Conservation (phyloP, 2,329 filamentous ascomycete species). For the Botryotinia calthae region DNA sequence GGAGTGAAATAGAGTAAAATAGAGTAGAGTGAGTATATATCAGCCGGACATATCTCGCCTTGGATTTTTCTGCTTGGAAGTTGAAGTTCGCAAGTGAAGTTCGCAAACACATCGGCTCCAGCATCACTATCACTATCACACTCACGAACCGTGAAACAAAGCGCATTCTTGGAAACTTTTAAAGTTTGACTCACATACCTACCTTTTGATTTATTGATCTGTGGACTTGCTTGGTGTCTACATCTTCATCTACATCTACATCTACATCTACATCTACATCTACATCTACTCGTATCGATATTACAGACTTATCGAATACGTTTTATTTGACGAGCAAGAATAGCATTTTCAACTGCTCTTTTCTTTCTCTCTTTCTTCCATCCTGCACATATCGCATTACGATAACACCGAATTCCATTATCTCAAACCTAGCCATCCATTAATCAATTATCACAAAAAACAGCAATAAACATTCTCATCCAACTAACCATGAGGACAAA, state of each 20-base stretch:
- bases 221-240: background rate
- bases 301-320: background rate
- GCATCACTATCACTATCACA: background rate
- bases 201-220: no score
- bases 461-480: background rate
- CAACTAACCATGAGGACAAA: constrained; percentile 26
- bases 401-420: background rate
- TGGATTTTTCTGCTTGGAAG: background rate
- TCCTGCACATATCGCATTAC: background rate
- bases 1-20: background rate
- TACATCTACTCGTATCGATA: background rate
- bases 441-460: background rate
- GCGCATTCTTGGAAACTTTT: background rate
- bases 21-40: background rate
- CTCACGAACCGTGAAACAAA: background rate
- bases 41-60: no score
- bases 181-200: background rate
- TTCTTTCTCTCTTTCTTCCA: background rate
- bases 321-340: background rate
- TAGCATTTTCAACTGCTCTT: background rate
- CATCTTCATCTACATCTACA: background rate
- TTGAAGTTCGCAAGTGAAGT: background rate
- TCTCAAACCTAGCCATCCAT: background rate
- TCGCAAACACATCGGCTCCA: background rate
- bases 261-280: background rate